Percentiles rank a stretch among this genome's conserved stretches.
Conservation (phyloP, 768 basidiomycete genomes). For the Imleria badia region DNA sequence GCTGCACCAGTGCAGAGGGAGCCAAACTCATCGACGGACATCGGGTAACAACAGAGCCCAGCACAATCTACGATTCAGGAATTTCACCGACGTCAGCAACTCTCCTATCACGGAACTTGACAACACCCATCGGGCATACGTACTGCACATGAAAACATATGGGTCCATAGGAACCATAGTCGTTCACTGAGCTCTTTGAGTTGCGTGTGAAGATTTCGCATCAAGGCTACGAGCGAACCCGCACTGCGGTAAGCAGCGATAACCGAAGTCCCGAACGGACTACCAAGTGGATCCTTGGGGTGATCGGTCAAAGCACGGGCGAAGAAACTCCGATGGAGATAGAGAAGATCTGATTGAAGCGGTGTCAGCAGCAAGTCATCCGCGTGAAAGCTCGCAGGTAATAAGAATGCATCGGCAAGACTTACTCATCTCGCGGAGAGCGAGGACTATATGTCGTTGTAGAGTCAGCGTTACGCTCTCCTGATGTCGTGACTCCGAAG, state of each 20-base stretch:
- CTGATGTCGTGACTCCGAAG: constrained; percentile 40
- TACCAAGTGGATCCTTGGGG: constrained; percentile 71
- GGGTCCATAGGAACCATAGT: constrained; percentile 55
- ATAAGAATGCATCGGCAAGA: constrained; percentile 11
- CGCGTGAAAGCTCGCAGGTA: not conserved
- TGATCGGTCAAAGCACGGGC: constrained; percentile 71
- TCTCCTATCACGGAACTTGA: constrained; percentile 11
- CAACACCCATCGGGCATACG: constrained; percentile 25
- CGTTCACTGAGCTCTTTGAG: constrained; percentile 62
- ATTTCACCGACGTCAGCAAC: constrained; percentile 15
- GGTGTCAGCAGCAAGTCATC: constrained; percentile 13
- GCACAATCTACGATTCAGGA: constrained; percentile 46
- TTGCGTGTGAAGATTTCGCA: constrained; percentile 66
- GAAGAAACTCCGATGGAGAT: constrained; percentile 73
- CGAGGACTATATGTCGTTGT: constrained; percentile 66
- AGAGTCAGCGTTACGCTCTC: constrained; percentile 46
- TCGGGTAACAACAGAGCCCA: constrained; percentile 74
- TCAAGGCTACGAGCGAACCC: constrained; percentile 66
- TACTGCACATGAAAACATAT: constrained; percentile 62
- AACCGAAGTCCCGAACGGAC: constrained; percentile 70
- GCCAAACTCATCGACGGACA: constrained; percentile 80
- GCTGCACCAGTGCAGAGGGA: constrained; percentile 68
- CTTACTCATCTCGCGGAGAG: constrained; percentile 69
- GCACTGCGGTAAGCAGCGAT: constrained; percentile 75
- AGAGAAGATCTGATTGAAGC: constrained; percentile 53